Conservation (phyloP, 208 protist species). For the Naegleria fowleri region DNA sequence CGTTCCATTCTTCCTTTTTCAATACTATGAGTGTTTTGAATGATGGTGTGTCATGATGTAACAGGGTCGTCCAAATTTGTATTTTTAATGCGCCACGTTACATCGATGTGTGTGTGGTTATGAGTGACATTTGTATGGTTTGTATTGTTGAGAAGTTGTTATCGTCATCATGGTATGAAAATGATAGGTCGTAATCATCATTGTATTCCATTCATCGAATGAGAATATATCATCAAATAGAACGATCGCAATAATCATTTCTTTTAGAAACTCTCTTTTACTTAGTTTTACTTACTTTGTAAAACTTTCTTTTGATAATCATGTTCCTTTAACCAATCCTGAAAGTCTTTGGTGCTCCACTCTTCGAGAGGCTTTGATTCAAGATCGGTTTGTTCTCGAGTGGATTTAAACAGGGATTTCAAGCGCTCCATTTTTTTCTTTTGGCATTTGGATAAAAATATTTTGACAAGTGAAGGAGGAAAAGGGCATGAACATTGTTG, state of each 20-base stretch:
- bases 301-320: neutral
- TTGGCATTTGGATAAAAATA: too few relatives aligned
- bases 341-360: neutral
- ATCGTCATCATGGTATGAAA: neutral
- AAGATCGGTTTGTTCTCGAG: neutral
- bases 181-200: too few relatives aligned
- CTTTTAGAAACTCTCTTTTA: too few relatives aligned
- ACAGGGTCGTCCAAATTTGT: too few relatives aligned
- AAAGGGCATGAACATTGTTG: neutral
- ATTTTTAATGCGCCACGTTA: neutral
- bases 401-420: neutral
- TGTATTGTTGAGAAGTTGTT: too few relatives aligned
- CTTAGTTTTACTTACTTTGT: neutral
- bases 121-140: too few relatives aligned
- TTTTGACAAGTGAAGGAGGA: neutral
- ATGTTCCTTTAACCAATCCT: neutral
- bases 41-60: too few relatives aligned
- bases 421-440: neutral
- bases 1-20: conserved; percentile 4
- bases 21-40: neutral
- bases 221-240: neutral
- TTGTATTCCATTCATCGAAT: too few relatives aligned
- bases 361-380: neutral
- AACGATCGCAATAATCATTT: neutral
- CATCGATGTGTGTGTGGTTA: too few relatives aligned